phyloP scores from a whole-genome alignment of 768 basidiomycete genomes.

The Pulveroboletus sp. region DNA sequence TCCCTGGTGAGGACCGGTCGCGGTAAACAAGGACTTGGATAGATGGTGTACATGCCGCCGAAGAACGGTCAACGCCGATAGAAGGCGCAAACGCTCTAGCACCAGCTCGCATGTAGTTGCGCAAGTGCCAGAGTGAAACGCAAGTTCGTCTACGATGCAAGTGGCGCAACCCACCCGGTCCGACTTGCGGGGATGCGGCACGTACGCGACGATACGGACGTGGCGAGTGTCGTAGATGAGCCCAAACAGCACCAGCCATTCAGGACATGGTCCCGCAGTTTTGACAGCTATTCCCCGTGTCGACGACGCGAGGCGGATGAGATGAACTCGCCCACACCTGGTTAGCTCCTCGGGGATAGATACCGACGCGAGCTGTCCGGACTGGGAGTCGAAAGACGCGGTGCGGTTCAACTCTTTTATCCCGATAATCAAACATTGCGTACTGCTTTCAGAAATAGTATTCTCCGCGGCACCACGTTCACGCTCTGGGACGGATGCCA shows the following conservation, averaged over 20 bases:
- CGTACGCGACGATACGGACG: conserved; percentile 19
- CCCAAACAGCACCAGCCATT: conserved; percentile 27
- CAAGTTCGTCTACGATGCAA: conserved; percentile 23
- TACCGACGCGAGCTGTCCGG: not conserved
- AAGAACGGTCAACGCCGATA: conserved; percentile 16
- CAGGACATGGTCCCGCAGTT: conserved; percentile 12
- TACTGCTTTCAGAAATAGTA: not conserved
- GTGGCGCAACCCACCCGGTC: conserved; percentile 8
- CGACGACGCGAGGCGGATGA: conserved; percentile 10
- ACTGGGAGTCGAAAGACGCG: not conserved
- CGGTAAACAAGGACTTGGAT: conserved; percentile 13
- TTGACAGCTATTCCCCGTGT: not conserved
- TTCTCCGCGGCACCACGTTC: not conserved
- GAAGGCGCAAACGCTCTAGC: conserved; percentile 19
- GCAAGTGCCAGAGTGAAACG: conserved; percentile 2
- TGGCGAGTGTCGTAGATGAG: conserved; percentile 18
- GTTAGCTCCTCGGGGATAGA: conserved; percentile 16
- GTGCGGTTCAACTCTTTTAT: not conserved
- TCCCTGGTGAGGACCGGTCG: not conserved
- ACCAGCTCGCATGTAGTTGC: conserved; percentile 5
- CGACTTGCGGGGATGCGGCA: conserved; percentile 12
- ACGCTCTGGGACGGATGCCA: conserved; percentile 11
- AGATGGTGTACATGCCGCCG: conserved; percentile 19
- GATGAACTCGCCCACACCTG: conserved; percentile 6
- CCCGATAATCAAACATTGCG: conserved; percentile 18